Evolutionary conservation across 345 rosid genomes (phyloP).

Genomic region (Gossypium turneri): DNA sequence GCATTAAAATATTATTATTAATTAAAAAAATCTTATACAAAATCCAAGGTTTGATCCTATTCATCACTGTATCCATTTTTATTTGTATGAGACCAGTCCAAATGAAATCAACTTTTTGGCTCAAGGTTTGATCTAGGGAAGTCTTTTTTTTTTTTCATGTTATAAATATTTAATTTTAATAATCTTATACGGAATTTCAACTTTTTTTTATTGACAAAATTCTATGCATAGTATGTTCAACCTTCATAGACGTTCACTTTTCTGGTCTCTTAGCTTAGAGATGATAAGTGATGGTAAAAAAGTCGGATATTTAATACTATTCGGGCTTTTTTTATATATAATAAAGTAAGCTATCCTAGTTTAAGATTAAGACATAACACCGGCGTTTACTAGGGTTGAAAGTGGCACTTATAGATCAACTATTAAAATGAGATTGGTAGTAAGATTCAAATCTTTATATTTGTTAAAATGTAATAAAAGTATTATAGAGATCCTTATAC

Average conservation of each 20-base stretch:
- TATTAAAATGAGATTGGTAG: no score
- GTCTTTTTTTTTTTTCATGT: background rate
- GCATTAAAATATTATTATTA: background rate
- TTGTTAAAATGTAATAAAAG: no score
- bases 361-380: no score
- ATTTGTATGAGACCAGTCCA: constrained; percentile 14
- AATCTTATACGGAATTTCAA: background rate
- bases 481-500: no score
- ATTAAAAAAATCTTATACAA: constrained; percentile 11
- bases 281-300: no score
- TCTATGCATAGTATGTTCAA: background rate
- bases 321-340: no score
- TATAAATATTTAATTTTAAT: background rate
- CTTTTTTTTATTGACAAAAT: background rate
- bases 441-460: no score
- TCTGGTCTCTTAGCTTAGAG: no score
- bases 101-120: constrained; percentile 32
- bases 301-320: no score
- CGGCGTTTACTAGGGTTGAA: no score
- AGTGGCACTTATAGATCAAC: no score
- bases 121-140: constrained; percentile 7
- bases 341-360: no score
- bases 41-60: constrained; percentile 36
- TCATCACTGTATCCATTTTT: background rate
- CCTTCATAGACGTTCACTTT: background rate